Base-by-base conservation (phyloP, 805 yeast genomes). In the Ogataea nakhonphanomensis region DNA sequence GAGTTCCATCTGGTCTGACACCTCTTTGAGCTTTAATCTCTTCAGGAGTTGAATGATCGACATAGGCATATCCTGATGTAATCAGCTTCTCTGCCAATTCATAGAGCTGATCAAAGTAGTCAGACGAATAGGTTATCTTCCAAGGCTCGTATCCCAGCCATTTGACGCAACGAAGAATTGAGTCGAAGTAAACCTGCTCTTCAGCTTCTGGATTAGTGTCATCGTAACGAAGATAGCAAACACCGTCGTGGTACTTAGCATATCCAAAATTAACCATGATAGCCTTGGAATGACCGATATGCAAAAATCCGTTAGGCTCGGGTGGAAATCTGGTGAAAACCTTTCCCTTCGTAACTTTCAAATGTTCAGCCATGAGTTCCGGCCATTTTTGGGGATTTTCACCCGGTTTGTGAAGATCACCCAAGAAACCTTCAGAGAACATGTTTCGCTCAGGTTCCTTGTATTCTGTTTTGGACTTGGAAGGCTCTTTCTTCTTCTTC, bases 201-300 rank as follows among this genome's bases (percentile, higher is more conserved):
- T 93, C 99, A 32, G 97, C 96, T 66, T 93, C 99, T 1, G 99
- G 99, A 58, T 93, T 93, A 25, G 99, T 93, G 61, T 93, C 99
- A 65, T 93, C 99, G 55, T 79, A 93, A 63, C 99, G 78, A 62
- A 93, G 74, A 61, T 89, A 88, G 65, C 99, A 93, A 38, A 77
- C 72, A 49, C 99, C 99, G 46, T 78, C 74, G 62, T 89, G 73
- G 66, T 70, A 83, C 59, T 84, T 82, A 29, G 99, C 99, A 64
- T 73, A 93, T n/a, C 99, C 99, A 65, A 93, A 93, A 63, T 93
- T 90, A 39, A 91, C 96, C 78, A 93, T 85, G 60, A 93, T 91
- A 37, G 99, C 99, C 67, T 93, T 93, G 30, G 96, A 84, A 61
- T 93, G 99, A 32, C 99, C 99, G 63, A 93, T 91, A 63, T 93